These are phyloP conservation scores for Aureobasidium sp. DNA, from an alignment of 2,329 filamentous ascomycete genomes.

Conservation along the genomic window DNA sequence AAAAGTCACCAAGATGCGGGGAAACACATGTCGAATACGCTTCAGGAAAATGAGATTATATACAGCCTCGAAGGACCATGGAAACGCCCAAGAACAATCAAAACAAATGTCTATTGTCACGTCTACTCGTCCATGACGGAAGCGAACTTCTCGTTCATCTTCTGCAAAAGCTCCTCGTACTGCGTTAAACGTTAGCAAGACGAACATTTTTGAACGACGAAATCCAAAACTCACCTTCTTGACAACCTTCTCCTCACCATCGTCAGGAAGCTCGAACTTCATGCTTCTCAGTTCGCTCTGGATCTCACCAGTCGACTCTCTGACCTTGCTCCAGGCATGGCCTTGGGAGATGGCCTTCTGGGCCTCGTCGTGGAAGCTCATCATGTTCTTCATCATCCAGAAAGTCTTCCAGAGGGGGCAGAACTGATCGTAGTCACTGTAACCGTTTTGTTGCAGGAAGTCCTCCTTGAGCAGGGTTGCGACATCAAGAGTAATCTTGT, in stretches of 20 bases:
- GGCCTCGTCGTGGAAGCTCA: slow-evolving; percentile 94
- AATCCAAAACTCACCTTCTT: slow-evolving; percentile 63
- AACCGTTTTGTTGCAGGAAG: slow-evolving; percentile 98
- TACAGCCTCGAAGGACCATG: slow-evolving; percentile 7
- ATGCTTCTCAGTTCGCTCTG: slow-evolving; percentile 78
- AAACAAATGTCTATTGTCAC: slow-evolving; percentile 1
- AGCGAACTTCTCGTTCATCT: slow-evolving; percentile 96
- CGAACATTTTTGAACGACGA: background rate
- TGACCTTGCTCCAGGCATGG: slow-evolving; percentile 84
- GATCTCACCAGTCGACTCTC: slow-evolving; percentile 80
- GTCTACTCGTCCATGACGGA: slow-evolving; percentile 88
- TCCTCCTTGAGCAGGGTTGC: slow-evolving; percentile 92
- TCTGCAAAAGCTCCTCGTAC: slow-evolving; percentile 88
- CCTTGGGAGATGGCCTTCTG: slow-evolving; percentile 92
- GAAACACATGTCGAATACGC: slow-evolving; percentile 1
- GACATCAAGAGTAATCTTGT: slow-evolving; percentile 97
- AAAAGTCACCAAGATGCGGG: background rate
- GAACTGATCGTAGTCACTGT: slow-evolving; percentile 98
- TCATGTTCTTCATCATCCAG: slow-evolving; percentile 99
- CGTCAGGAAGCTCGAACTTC: slow-evolving; percentile 91
- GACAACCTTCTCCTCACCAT: slow-evolving; percentile 68
- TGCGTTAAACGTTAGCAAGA: slow-evolving; percentile 38
- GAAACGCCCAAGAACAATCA: background rate
- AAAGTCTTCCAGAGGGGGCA: slow-evolving; percentile 99
- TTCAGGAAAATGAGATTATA: slow-evolving; percentile 3